Percentiles rank a stretch among this genome's conserved stretches.
These are phyloP conservation scores for Salix viminalis DNA, from an alignment of 345 rosid genomes.

Conservation along the genomic window DNA sequence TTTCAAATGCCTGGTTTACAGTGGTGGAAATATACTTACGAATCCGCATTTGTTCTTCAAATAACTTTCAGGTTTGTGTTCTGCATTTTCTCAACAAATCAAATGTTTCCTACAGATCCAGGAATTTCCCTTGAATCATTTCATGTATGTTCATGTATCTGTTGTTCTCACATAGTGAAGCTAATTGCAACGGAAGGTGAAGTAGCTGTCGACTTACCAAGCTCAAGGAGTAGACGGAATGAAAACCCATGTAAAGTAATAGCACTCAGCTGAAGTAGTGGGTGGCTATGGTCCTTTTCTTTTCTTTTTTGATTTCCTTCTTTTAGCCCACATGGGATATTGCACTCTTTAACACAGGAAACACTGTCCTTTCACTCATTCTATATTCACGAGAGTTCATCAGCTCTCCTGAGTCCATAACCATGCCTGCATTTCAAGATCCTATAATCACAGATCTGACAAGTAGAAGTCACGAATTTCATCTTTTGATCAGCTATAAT, in stretches of 20 bases:
- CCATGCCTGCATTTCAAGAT: not conserved
- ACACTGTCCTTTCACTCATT: not conserved
- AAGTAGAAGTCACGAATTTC: not conserved
- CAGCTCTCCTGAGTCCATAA: not conserved
- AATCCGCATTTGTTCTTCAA: not conserved
- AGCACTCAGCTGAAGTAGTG: not conserved
- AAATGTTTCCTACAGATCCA: not conserved
- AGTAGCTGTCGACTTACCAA: not conserved
- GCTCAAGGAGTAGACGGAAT: not conserved
- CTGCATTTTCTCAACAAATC: not conserved
- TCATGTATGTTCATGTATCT: not conserved
- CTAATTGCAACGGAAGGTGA: not conserved
- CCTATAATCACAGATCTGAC: not conserved
- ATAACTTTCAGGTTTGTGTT: not conserved
- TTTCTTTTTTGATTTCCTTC: no score
- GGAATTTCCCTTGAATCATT: not conserved
- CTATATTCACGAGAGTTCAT: not conserved
- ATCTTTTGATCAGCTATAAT: not conserved
- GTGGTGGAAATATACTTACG: not conserved
- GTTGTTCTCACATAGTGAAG: not conserved
- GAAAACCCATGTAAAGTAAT: not conserved
- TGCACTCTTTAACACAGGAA: not conserved
- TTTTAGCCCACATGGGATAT: not conserved
- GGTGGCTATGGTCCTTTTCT: not conserved
- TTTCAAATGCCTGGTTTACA: not conserved